These are phyloP conservation scores for Linderina pennispora DNA, from an alignment of 192 early-diverging fungal species.

Conservation along the genomic window DNA sequence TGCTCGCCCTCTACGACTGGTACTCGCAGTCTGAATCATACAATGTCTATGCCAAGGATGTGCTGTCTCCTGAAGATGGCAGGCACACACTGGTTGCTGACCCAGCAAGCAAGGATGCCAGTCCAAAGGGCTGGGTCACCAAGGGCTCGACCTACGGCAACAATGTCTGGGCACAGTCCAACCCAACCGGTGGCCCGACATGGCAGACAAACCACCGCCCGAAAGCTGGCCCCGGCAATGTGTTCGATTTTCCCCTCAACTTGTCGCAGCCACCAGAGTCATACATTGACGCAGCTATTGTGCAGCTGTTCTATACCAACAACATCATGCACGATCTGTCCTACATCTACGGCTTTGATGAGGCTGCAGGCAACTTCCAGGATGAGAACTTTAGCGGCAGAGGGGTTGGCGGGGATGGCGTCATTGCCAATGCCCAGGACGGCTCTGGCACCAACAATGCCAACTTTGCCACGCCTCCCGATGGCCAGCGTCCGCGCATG, in stretches of 20 bases:
- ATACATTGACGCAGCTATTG: conserved; percentile 74
- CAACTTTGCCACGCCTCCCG: conserved; percentile 90
- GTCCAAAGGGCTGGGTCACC: conserved; percentile 54
- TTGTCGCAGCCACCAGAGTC: conserved; percentile 54
- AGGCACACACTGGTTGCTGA: too few species aligned
- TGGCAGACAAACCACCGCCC: conserved; percentile 80
- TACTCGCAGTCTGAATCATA: too few species aligned
- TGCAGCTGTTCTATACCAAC: conserved; percentile 90
- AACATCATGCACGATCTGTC: conserved; percentile 89
- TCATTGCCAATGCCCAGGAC: conserved; percentile 90
- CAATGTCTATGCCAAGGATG: too few species aligned
- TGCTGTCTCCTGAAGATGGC: too few species aligned
- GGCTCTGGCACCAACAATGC: conserved; percentile 85
- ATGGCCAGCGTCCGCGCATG: conserved; percentile 85
- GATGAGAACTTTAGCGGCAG: conserved; percentile 76
- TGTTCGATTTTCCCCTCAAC: conserved; percentile 76
- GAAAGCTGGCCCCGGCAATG: conserved; percentile 42
- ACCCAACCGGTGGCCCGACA: conserved; percentile 60
- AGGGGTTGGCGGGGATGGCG: conserved; percentile 71
- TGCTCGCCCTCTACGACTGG: too few species aligned
- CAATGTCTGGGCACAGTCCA: conserved; percentile 89
- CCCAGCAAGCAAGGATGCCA: conserved; percentile 68
- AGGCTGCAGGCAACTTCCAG: conserved; percentile 92
- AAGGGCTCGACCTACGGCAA: conserved; percentile 75
- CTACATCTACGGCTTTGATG: conserved; percentile 86